phyloP scores from a whole-genome alignment of 116 monocot species.

The Trichopus zeylanicus region DNA sequence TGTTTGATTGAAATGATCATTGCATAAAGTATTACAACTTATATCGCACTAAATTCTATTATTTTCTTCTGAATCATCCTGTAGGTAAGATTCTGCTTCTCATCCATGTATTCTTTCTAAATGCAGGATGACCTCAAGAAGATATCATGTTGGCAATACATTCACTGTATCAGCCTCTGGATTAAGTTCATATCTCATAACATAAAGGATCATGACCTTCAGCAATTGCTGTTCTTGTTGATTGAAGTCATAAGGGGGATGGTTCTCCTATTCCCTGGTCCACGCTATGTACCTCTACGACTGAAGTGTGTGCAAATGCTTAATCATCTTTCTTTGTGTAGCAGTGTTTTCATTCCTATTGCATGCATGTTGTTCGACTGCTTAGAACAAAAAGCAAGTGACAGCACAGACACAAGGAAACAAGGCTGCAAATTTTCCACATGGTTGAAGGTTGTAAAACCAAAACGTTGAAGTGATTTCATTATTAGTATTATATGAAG shows the following conservation, averaged over 20 bases:
- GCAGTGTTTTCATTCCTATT: constrained; percentile 74
- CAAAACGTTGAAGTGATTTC: no score
- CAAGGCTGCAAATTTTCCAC: constrained; percentile 33
- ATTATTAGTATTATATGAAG: no score
- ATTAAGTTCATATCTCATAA: constrained; percentile 59
- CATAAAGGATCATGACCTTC: constrained; percentile 57
- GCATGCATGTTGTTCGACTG: constrained; percentile 60
- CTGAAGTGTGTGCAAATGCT: constrained; percentile 85
- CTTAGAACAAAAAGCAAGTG: constrained; percentile 38
- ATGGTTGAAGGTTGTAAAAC: constrained; percentile 63
- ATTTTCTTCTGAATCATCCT: background rate
- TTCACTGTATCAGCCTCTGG: constrained; percentile 57
- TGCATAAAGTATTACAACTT: no score
- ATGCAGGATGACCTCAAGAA: constrained; percentile 68
- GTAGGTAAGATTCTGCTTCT: no score
- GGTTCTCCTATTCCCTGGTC: constrained; percentile 56
- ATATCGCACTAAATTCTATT: no score
- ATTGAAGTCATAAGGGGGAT: constrained; percentile 64
- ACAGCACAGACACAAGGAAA: constrained; percentile 11
- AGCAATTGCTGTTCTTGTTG: constrained; percentile 36
- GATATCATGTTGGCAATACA: constrained; percentile 74
- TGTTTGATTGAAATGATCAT: no score
- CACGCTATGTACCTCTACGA: constrained; percentile 65
- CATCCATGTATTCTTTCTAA: background rate
- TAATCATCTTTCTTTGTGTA: constrained; percentile 67